Evolutionary conservation across 441 rosid genomes (phyloP), one percentile per base, ranked within the genome.

Genomic region (Eutrema salsugineum): DNA sequence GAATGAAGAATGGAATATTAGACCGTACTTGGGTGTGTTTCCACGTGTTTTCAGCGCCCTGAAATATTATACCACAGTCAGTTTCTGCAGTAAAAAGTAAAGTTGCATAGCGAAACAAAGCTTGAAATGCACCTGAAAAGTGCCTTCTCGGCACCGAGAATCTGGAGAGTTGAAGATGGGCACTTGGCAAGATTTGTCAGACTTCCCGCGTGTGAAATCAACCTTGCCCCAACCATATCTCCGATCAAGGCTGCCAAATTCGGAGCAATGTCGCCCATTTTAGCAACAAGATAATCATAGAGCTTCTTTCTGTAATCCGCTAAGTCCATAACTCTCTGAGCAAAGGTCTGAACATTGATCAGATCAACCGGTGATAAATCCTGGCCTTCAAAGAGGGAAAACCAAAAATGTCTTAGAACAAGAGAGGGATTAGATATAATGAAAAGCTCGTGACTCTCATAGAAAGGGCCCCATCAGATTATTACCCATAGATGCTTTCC

Each of bases 201-300:
- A 84, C 98, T 93, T 40, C 98, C 97, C 19, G 96, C 98, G 76
- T 91, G 98, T 19, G 98, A 89, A 48, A 91, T 94, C 82, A 91
- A 67, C 48, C 97, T 88, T 35, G 98, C 98, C 24, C 90, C 98
- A 24, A 91, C 95, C 68, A 91, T 81, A 40, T 94, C 97, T 39
- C 98, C 98, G 27, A 94, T 86, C 84, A 94, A 81, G 48, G 97
- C 87, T 28, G 96, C 91, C 79, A 94, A 76, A 78, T 94, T 91
- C 40, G 98, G 98, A 15, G 97, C 98, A 76, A 94, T 88, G 70
- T 88, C 93, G 68, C 79, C 86, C 98, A 94, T 91, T 79, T 90
- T 91, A 36, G 87, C 74, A 65, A 89, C 82, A 62, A 93, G 86
- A 77, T 93, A 93, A 11, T 93, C 98, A 17, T 87, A 81, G 36